Base-by-base conservation (phyloP, 495 filamentous ascomycete genomes). In the Daldinia loculata region DNA sequence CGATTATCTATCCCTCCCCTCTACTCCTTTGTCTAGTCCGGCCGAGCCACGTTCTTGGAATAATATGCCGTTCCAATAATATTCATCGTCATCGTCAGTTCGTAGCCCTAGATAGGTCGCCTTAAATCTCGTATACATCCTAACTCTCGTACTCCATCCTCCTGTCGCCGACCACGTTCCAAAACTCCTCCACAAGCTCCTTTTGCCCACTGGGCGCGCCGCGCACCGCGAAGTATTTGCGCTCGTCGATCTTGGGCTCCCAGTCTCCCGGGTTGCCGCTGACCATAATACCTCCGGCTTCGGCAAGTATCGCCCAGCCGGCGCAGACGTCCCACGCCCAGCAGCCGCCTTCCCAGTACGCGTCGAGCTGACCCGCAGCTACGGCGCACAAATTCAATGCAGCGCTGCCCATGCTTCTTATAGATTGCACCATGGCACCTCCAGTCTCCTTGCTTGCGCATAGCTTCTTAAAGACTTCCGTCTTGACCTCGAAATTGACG, bases 281-380 rank as follows among this genome's bases (percentile, higher is more conserved):
- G 3, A 87, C 92, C 77, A 97, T 88, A 39, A 89, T 84, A 1
- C 94, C 94, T 0, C 94, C 95, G 0, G 93, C 92, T 80, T 98
- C 95, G 22, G 81, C 83, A 17, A 98, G 80, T 70, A 98, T 92
- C 32, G 94, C 89, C 95, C 94, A 97, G 0, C 89, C 95, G 7
- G 95, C 94, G 71, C 90, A 91, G 12, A 97, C 93, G 81, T 98
- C 94, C 94, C 94, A 97, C 29, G 92, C 92, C 91, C 93, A 97
- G 77, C 92, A 95, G 7, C 95, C 94, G 14, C 92, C 93, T 75
- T 98, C 94, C 94, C 95, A 98, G 72, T 96, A 97, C 32, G 89
- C 59, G 80, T 98, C 94, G 32, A 95, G 69, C 71, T 88, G 86
- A 1, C 94, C 95, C 1, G 87, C 84, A 15, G 94, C 94, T 45